A percentile compares a stretch with the other conserved stretches of the same genome.
Conservation (phyloP, 1,139 yeast species). For the Saccharomyces pastorianus region DNA sequence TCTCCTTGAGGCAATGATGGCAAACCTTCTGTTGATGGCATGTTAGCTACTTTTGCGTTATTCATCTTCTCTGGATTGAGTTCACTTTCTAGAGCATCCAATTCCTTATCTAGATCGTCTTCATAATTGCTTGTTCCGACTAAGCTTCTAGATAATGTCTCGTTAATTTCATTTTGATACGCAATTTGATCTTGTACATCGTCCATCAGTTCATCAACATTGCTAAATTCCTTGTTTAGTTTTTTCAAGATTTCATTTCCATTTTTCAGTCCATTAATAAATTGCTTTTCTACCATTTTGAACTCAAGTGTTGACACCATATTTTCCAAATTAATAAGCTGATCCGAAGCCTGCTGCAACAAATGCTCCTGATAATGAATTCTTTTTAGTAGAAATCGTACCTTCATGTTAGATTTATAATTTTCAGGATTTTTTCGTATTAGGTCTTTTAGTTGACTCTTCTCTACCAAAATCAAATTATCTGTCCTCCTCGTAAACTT, state of each 20-base stretch:
- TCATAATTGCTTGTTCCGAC: conserved; percentile 40
- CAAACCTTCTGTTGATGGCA: conserved; percentile 23
- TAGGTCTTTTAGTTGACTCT: conserved; percentile 24
- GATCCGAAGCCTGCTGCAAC: conserved; percentile 62
- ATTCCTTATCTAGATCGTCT: conserved; percentile 49
- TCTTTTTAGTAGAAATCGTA: conserved; percentile 64
- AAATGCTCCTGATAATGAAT: conserved; percentile 75
- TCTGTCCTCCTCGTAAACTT: conserved; percentile 63
- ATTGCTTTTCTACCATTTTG: conserved; percentile 80
- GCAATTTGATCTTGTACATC: conserved; percentile 74
- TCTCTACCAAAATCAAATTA: conserved; percentile 40
- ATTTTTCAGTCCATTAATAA: conserved; percentile 65
- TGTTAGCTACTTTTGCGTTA: conserved; percentile 8
- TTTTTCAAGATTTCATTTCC: conserved; percentile 71
- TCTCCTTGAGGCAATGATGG: conserved; percentile 8
- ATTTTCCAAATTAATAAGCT: conserved; percentile 67
- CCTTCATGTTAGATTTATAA: conserved; percentile 35
- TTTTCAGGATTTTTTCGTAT: conserved; percentile 22
- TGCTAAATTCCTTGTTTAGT: conserved; percentile 69
- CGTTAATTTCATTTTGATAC: conserved; percentile 62
- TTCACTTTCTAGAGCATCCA: conserved; percentile 38
- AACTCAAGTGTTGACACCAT: conserved; percentile 75
- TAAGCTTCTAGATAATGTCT: conserved; percentile 40
- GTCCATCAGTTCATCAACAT: conserved; percentile 77
- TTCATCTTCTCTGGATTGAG: conserved; percentile 15